These are phyloP conservation scores for Microcyclospora pomicola DNA, from an alignment of 2,329 filamentous ascomycete genomes.

Conservation along the genomic window DNA sequence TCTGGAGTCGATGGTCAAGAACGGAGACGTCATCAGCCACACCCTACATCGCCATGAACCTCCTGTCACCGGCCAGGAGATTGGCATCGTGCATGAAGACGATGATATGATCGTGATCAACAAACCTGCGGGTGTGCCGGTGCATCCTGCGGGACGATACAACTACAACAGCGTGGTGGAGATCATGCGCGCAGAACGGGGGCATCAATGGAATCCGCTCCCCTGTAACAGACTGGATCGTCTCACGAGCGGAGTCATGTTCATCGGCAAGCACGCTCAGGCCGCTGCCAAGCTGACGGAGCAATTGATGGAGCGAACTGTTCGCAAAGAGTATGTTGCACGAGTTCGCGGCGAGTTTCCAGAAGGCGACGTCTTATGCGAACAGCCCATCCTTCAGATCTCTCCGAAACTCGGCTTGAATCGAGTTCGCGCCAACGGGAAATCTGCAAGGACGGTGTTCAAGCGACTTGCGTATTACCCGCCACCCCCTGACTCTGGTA, in stretches of 20 bases:
- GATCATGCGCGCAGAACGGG: slow-evolving; percentile 70
- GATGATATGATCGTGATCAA: slow-evolving; percentile 91
- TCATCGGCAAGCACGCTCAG: slow-evolving; percentile 74
- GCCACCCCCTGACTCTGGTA: slow-evolving; percentile 13
- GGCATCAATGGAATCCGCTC: slow-evolving; percentile 44
- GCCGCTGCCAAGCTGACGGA: slow-evolving; percentile 63
- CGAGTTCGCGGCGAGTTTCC: slow-evolving; percentile 85
- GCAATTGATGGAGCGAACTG: slow-evolving; percentile 66
- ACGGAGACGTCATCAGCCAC: slow-evolving; percentile 84
- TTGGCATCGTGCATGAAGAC: slow-evolving; percentile 79
- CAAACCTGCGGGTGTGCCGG: slow-evolving; percentile 88
- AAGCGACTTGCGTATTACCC: slow-evolving; percentile 82
- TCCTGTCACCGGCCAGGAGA: slow-evolving; percentile 67
- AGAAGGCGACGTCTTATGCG: slow-evolving; percentile 78
- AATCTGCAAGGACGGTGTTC: slow-evolving; percentile 81
- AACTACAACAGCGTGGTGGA: slow-evolving; percentile 90
- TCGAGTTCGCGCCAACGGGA: slow-evolving; percentile 83
- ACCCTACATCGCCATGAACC: slow-evolving; percentile 93
- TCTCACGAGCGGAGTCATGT: slow-evolving; percentile 94
- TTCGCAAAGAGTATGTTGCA: slow-evolving; percentile 91
- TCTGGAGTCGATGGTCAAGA: slow-evolving; percentile 59
- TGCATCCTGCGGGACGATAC: slow-evolving; percentile 90
- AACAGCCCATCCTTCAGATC: slow-evolving; percentile 86
- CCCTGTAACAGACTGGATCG: slow-evolving; percentile 90
- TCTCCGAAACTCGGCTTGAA: slow-evolving; percentile 92